Percentiles rank a stretch among this genome's conserved stretches.
Evolutionary conservation across 768 basidiomycete genomes (phyloP).

Genomic region (Cystofilobasidium capitatum): DNA sequence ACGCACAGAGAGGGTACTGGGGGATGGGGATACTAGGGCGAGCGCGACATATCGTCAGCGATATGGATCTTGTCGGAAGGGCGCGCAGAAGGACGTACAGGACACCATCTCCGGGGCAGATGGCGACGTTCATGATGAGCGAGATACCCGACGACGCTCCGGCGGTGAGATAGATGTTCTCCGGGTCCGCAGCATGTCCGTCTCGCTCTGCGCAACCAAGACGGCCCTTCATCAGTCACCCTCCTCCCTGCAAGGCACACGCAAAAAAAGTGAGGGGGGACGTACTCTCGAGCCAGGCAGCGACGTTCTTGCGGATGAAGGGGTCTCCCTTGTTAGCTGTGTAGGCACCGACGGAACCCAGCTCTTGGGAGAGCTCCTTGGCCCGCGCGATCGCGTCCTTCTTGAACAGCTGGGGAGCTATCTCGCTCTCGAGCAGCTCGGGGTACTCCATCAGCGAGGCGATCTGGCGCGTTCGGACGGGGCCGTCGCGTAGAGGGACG

Average conservation of each 20-base stretch:
- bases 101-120: conserved; percentile 37
- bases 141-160: conserved; percentile 94
- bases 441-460: conserved; percentile 90
- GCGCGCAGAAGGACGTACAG: conserved; percentile 26
- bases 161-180: conserved; percentile 84
- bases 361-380: conserved; percentile 65
- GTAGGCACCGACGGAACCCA: conserved; percentile 90
- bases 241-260: not conserved
- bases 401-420: conserved; percentile 61
- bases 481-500: not conserved
- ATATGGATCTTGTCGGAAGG: not conserved
- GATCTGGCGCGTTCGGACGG: conserved; percentile 47
- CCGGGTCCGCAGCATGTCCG: conserved; percentile 70
- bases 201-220: conserved; percentile 58
- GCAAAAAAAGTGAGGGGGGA: conserved; percentile 12
- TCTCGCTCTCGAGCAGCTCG: conserved; percentile 61
- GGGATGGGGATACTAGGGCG: conserved; percentile 74
- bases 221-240: not conserved
- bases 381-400: conserved; percentile 75
- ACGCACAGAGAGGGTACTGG: conserved; percentile 73
- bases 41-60: not conserved
- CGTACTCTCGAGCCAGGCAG: conserved; percentile 76
- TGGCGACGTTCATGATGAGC: conserved; percentile 35
- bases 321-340: conserved; percentile 90
- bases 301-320: conserved; percentile 74